phyloP scores from a whole-genome alignment of 495 filamentous ascomycete genomes.

The Glutinoglossum americanum region DNA sequence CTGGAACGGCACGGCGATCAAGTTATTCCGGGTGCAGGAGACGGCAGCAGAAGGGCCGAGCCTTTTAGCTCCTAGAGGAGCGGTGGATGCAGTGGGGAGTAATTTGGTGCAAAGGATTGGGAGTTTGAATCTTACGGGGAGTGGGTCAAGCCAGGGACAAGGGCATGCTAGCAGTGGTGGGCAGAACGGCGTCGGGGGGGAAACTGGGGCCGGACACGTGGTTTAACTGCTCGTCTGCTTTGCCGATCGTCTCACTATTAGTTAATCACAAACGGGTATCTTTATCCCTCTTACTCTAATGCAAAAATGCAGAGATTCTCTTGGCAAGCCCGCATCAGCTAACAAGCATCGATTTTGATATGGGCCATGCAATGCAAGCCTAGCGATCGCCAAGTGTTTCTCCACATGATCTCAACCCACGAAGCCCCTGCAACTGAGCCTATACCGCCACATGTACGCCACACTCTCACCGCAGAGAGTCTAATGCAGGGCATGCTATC shows the following conservation, averaged over 20 bases:
- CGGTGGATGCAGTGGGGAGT: constrained; percentile 86
- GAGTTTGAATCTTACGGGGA: constrained; percentile 32
- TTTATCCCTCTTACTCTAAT: not conserved
- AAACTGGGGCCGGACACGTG: not conserved
- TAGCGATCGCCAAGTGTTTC: no score
- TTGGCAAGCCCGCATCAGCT: no score
- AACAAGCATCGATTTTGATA: no score
- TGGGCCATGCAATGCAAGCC: no score
- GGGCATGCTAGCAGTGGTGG: not conserved
- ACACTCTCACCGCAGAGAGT: no score
- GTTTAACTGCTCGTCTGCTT: not conserved
- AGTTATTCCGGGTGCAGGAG: constrained; percentile 78
- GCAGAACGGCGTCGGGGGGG: not conserved
- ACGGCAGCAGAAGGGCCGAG: constrained; percentile 58
- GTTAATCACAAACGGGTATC: no score
- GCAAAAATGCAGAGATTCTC: no score
- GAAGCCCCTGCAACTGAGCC: no score
- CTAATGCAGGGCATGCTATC: no score
- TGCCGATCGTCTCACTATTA: not conserved
- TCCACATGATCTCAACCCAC: no score
- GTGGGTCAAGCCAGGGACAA: not conserved
- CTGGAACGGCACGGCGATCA: constrained; percentile 81
- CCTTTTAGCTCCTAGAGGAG: constrained; percentile 64
- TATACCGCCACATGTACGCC: no score
- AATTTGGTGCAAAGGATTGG: constrained; percentile 79